Evolutionary conservation across 768 basidiomycete genomes (phyloP).

Genomic region (Mycena floridula): DNA sequence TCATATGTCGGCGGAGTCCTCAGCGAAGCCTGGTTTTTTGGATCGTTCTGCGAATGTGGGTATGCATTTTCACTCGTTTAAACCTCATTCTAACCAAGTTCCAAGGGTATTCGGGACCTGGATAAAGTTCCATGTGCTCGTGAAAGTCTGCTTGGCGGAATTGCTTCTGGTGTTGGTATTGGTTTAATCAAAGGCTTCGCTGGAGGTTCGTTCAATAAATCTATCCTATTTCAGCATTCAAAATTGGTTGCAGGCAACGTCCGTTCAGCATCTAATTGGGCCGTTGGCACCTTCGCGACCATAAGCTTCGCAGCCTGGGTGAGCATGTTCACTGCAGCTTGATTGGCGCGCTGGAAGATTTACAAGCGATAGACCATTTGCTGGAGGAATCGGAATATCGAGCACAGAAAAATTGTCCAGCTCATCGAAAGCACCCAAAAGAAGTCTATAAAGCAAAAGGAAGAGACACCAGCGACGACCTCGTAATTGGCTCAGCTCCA

Average conservation of each 20-base stretch:
- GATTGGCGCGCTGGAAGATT: constrained; percentile 1
- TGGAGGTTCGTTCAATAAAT: constrained; percentile 39
- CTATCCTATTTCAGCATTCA: neutral
- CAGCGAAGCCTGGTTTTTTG: neutral
- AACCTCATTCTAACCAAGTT: neutral
- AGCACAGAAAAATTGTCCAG: constrained; percentile 47
- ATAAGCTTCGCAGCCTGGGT: constrained; percentile 69
- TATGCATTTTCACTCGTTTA: neutral
- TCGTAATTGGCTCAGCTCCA: too few relatives aligned
- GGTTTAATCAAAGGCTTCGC: constrained; percentile 68
- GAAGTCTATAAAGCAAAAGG: constrained; percentile 40
- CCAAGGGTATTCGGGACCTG: neutral
- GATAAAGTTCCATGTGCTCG: constrained; percentile 70
- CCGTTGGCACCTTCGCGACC: constrained; percentile 63
- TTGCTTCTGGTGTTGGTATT: constrained; percentile 73
- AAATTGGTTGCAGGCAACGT: constrained; percentile 35
- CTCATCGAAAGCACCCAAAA: constrained; percentile 59
- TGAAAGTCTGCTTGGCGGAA: constrained; percentile 68
- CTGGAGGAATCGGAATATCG: constrained; percentile 45
- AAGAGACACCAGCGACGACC: constrained; percentile 11
- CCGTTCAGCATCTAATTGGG: constrained; percentile 72
- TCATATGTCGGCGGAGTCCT: too few relatives aligned
- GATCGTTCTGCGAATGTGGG: neutral
- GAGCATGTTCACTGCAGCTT: constrained; percentile 16
- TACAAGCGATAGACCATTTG: constrained; percentile 32